A percentile compares a stretch with the other conserved stretches of the same genome.
Conservation (phyloP, 257 asterid species). For the Eucommia ulmoides region DNA sequence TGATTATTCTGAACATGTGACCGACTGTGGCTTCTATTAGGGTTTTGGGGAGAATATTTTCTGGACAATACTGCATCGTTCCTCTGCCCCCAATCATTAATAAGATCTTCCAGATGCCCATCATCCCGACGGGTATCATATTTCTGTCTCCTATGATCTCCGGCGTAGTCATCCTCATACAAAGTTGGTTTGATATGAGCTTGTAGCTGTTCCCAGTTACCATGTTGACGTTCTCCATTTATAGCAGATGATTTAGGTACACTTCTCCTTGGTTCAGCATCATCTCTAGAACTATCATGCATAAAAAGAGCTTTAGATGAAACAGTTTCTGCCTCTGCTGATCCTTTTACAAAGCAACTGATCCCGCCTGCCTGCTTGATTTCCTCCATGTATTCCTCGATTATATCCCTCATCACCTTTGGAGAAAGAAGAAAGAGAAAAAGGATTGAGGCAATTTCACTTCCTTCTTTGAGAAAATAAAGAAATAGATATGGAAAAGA, state of each 20-base stretch:
- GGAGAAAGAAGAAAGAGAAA: constrained; percentile 8
- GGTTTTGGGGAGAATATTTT: constrained; percentile 21
- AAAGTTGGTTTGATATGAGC: no score
- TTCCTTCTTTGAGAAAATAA: no score
- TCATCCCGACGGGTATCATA: constrained; percentile 22
- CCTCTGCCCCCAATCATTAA: constrained; percentile 19
- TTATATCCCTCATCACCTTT: constrained; percentile 73
- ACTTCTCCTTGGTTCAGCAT: constrained; percentile 19
- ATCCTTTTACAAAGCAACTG: constrained; percentile 23
- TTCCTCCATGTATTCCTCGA: constrained; percentile 80
- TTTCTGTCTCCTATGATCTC: constrained; percentile 14
- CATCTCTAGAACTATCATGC: constrained; percentile 17
- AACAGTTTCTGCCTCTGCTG: constrained; percentile 21
- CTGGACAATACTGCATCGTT: constrained; percentile 16
- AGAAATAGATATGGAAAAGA: no score
- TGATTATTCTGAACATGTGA: constrained; percentile 26
- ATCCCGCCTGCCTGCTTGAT: constrained; percentile 39
- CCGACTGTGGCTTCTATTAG: constrained; percentile 24
- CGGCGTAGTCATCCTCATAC: no score
- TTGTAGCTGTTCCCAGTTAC: constrained; percentile 17
- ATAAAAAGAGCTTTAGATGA: constrained; percentile 20
- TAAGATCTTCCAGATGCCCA: constrained; percentile 17
- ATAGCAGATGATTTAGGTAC: constrained; percentile 16
- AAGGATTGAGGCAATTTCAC: no score
- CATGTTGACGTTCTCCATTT: constrained; percentile 16